A percentile compares a stretch with the other conserved stretches of the same genome.
phyloP scores from a whole-genome alignment of 139 green algal genomes.

The Haematococcus sp. region DNA sequence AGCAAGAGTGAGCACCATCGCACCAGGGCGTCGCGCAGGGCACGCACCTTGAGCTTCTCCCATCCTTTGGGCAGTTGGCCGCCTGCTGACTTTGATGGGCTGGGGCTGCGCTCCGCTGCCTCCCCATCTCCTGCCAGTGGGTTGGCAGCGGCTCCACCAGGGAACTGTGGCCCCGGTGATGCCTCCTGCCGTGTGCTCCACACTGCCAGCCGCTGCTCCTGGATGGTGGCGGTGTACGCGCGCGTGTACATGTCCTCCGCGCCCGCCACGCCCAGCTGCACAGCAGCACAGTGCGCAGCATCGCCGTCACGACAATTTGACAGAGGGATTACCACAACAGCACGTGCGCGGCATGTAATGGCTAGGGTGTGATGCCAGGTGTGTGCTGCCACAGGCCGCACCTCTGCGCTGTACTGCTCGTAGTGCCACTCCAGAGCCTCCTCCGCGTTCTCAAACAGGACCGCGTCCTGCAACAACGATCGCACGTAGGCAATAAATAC shows the following conservation, averaged over 20 bases:
- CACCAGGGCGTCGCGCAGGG: background rate
- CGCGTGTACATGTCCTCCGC: background rate
- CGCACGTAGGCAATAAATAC: no score
- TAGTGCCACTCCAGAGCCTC: constrained; percentile 48
- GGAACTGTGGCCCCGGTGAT: no score
- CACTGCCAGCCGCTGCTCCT: background rate
- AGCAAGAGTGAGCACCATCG: background rate
- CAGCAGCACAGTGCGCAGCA: background rate
- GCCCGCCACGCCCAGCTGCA: background rate
- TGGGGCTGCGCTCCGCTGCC: background rate
- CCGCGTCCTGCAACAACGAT: constrained; percentile 23
- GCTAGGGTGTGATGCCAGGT: background rate
- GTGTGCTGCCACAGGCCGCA: background rate
- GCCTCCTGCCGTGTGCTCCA: background rate
- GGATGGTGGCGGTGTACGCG: background rate
- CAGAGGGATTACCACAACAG: background rate
- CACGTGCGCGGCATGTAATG: background rate
- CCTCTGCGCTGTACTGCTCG: constrained; percentile 11
- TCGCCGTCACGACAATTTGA: no score
- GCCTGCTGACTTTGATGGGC: background rate
- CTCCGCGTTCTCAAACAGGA: constrained; percentile 35
- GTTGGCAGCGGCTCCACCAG: background rate
- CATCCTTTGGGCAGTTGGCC: constrained; percentile 4
- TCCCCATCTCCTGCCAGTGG: background rate
- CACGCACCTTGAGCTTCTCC: constrained; percentile 1